Conservation (phyloP, 1,284 basidiomycete species). For the Malassezia restricta region DNA sequence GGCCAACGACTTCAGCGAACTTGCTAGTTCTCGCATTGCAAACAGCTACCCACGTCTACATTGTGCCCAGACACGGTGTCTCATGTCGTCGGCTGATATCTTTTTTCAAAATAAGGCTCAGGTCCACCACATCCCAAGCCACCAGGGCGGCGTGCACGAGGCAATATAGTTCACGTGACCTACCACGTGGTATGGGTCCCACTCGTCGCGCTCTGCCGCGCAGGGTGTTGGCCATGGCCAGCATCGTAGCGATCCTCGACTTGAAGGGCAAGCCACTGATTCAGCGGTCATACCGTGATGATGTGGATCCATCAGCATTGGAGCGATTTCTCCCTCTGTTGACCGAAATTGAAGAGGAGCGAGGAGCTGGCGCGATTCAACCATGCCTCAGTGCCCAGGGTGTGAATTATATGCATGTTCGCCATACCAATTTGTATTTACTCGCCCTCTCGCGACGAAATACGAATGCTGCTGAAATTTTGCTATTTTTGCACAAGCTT, state of each 20-base stretch:
- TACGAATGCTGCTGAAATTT: slow-evolving; percentile 86
- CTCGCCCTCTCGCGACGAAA: slow-evolving; percentile 92
- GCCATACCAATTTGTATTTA: slow-evolving; percentile 92
- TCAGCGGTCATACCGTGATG: slow-evolving; percentile 92
- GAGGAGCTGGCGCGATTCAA: slow-evolving; percentile 58
- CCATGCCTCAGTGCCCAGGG: slow-evolving; percentile 69
- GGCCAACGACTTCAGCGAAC: too few relatives aligned
- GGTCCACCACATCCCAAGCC: too few relatives aligned
- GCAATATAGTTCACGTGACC: too few relatives aligned
- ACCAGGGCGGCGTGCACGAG: too few relatives aligned
- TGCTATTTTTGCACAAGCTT: slow-evolving; percentile 89
- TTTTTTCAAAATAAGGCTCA: too few relatives aligned
- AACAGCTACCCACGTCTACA: too few relatives aligned
- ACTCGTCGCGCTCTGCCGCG: not conserved
- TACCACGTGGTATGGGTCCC: too few relatives aligned
- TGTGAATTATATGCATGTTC: slow-evolving; percentile 94
- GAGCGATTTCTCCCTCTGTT: slow-evolving; percentile 89
- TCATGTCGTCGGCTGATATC: too few relatives aligned
- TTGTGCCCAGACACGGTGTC: too few relatives aligned
- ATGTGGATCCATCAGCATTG: slow-evolving; percentile 74
- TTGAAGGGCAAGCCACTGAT: slow-evolving; percentile 97
- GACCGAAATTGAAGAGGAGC: slow-evolving; percentile 94
- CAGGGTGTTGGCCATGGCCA: slow-evolving; percentile 38
- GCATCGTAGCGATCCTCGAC: slow-evolving; percentile 77
- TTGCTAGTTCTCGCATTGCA: too few relatives aligned